Percentiles rank a stretch among this genome's conserved stretches.
Conservation (phyloP, 768 basidiomycete species). For the Suillus weaverae region DNA sequence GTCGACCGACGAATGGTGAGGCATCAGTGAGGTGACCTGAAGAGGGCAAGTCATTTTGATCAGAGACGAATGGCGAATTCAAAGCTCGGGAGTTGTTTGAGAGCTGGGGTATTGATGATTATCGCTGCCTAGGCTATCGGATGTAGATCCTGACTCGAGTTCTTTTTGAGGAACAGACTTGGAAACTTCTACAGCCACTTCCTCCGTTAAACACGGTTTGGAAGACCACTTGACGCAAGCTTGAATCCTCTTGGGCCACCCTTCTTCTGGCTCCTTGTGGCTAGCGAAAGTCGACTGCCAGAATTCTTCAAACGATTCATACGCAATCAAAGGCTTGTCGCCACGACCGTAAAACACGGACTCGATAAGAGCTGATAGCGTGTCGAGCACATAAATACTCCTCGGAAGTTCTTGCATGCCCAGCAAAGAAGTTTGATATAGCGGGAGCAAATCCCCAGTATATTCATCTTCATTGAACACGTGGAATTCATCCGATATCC, state of each 20-base stretch:
- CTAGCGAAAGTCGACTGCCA: conserved; percentile 54
- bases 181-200: background rate
- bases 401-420: conserved; percentile 49
- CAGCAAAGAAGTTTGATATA: conserved; percentile 63
- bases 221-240: conserved; percentile 29
- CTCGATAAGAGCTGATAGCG: conserved; percentile 51
- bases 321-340: conserved; percentile 44
- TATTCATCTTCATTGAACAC: conserved; percentile 56
- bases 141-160: conserved; percentile 12
- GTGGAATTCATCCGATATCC: conserved; percentile 62
- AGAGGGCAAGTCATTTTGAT: conserved; percentile 1
- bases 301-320: conserved; percentile 59
- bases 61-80: background rate
- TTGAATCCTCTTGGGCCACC: conserved; percentile 55
- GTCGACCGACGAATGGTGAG: conserved; percentile 27
- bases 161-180: conserved; percentile 18
- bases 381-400: conserved; percentile 41
- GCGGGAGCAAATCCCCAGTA: conserved; percentile 55
- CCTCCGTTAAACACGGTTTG: background rate
- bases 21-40: conserved; percentile 6
- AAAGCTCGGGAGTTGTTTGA: conserved; percentile 12
- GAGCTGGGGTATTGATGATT: conserved; percentile 10
- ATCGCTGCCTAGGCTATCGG: conserved; percentile 7
- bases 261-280: conserved; percentile 41
- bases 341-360: conserved; percentile 56